Percentiles rank a stretch among this genome's conserved stretches.
These are phyloP conservation scores for Aquilaria agallochum DNA, from an alignment of 441 rosid species.

Conservation along the genomic window DNA sequence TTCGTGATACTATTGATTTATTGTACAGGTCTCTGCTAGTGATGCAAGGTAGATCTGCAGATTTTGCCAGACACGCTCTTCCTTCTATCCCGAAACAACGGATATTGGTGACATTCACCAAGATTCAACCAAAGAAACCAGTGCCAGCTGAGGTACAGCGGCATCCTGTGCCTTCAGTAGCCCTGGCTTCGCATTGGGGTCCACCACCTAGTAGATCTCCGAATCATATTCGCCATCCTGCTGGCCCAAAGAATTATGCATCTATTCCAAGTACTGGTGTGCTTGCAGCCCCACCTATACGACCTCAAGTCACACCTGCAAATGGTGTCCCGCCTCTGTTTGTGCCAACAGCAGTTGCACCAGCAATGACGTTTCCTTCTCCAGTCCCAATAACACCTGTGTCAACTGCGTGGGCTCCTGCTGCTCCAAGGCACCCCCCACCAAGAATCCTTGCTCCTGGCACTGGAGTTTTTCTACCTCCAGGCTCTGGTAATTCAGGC, in stretches of 20 bases:
- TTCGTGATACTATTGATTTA: background rate
- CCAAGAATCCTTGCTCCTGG: slow-evolving; percentile 68
- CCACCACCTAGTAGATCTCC: slow-evolving; percentile 53
- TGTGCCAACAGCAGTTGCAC: slow-evolving; percentile 40
- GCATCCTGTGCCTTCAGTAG: slow-evolving; percentile 24
- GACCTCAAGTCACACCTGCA: slow-evolving; percentile 49
- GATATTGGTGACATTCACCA: slow-evolving; percentile 70
- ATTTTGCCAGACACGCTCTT: slow-evolving; percentile 78
- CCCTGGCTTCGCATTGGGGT: slow-evolving; percentile 51
- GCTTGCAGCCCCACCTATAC: slow-evolving; percentile 50
- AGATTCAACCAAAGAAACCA: slow-evolving; percentile 50
- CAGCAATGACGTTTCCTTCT: slow-evolving; percentile 55
- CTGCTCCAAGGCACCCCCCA: slow-evolving; percentile 54
- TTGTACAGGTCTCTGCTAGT: slow-evolving; percentile 59
- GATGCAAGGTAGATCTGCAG: slow-evolving; percentile 77
- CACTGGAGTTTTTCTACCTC: slow-evolving; percentile 97
- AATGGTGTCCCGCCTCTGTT: slow-evolving; percentile 55
- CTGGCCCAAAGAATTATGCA: slow-evolving; percentile 53
- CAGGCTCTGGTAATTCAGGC: slow-evolving; percentile 45
- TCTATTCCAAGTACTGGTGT: slow-evolving; percentile 43
- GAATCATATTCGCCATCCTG: slow-evolving; percentile 47
- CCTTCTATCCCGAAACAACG: slow-evolving; percentile 62
- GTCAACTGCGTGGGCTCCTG: slow-evolving; percentile 59
- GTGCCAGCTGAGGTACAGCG: slow-evolving; percentile 33
- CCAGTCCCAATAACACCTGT: slow-evolving; percentile 58